Conservation (phyloP, 2,329 filamentous ascomycete genomes). For the Drechmeria coniospora region DNA sequence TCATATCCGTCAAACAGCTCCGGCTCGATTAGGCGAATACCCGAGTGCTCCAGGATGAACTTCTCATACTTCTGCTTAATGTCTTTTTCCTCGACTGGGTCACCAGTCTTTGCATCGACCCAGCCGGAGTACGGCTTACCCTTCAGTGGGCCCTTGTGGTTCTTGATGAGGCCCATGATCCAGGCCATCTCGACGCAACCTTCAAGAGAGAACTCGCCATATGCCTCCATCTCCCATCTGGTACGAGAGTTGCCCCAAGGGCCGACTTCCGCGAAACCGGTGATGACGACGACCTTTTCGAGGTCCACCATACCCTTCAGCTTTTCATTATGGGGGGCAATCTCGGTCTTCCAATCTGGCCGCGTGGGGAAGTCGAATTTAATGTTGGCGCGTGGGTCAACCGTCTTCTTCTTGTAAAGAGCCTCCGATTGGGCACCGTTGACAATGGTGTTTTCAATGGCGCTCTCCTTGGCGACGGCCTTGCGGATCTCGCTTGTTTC, state of each 20-base stretch:
- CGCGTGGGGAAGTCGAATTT: constrained; percentile 90
- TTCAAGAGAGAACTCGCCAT: constrained; percentile 91
- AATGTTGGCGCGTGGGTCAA: constrained; percentile 92
- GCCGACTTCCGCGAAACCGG: constrained; percentile 88
- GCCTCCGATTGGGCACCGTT: constrained; percentile 87
- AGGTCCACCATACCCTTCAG: constrained; percentile 98
- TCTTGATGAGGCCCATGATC: constrained; percentile 99
- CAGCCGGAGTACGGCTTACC: constrained; percentile 92
- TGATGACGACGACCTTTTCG: constrained; percentile 94
- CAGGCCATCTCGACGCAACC: constrained; percentile 98
- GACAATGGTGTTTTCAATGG: constrained; percentile 93
- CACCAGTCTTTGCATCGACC: constrained; percentile 87
- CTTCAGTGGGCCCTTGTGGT: constrained; percentile 92
- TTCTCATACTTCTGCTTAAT: constrained; percentile 97
- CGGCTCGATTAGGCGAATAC: constrained; percentile 94
- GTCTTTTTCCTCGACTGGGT: constrained; percentile 96
- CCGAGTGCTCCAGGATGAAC: constrained; percentile 86
- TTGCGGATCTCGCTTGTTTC: constrained; percentile 88
- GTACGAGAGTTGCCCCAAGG: constrained; percentile 98
- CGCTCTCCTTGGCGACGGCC: constrained; percentile 88
- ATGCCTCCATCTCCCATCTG: constrained; percentile 98
- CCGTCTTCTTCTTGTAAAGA: constrained; percentile 84
- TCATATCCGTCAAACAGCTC: constrained; percentile 96
- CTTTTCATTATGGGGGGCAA: constrained; percentile 73
- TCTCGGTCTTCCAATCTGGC: constrained; percentile 81